A percentile compares a stretch with the other conserved stretches of the same genome.
phyloP scores from a whole-genome alignment of 805 yeast species.

The Saccharomycopsis javanensis region DNA sequence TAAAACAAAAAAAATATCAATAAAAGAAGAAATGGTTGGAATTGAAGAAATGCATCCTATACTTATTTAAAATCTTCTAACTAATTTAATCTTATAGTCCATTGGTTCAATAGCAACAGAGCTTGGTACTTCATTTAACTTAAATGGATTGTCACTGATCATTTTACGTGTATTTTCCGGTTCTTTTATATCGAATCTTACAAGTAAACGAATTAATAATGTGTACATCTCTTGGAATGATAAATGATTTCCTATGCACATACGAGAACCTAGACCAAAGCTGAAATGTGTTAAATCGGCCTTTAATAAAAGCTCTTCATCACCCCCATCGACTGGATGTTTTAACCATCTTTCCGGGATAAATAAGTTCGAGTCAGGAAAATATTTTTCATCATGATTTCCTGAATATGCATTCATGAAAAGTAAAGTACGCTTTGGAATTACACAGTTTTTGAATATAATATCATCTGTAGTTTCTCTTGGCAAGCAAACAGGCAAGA shows the following conservation, averaged over 20 bases:
- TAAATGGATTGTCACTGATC: conserved; percentile 41
- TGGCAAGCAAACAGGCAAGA: conserved; percentile 59
- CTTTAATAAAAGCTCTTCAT: conserved; percentile 1
- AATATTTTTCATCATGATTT: conserved; percentile 47
- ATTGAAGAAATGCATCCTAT: background rate
- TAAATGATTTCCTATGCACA: conserved; percentile 60
- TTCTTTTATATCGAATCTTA: conserved; percentile 39
- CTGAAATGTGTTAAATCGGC: conserved; percentile 31
- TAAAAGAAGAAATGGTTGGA: no score
- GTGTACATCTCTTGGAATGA: conserved; percentile 60
- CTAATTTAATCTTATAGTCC: conserved; percentile 29
- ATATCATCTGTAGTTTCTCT: conserved; percentile 47
- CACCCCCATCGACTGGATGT: conserved; percentile 18
- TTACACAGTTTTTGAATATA: conserved; percentile 28
- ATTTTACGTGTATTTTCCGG: conserved; percentile 31
- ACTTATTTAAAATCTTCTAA: background rate
- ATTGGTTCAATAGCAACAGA: conserved; percentile 58
- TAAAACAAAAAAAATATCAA: background rate
- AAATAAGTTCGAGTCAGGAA: conserved; percentile 37
- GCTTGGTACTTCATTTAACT: conserved; percentile 40
- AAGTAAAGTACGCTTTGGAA: conserved; percentile 49
- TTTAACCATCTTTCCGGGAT: conserved; percentile 46
- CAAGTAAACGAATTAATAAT: conserved; percentile 41
- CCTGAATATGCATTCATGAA: conserved; percentile 65
- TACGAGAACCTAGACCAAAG: conserved; percentile 64